phyloP scores from a whole-genome alignment of 306 rosid species.

The Trichosanthes cucumerina region DNA sequence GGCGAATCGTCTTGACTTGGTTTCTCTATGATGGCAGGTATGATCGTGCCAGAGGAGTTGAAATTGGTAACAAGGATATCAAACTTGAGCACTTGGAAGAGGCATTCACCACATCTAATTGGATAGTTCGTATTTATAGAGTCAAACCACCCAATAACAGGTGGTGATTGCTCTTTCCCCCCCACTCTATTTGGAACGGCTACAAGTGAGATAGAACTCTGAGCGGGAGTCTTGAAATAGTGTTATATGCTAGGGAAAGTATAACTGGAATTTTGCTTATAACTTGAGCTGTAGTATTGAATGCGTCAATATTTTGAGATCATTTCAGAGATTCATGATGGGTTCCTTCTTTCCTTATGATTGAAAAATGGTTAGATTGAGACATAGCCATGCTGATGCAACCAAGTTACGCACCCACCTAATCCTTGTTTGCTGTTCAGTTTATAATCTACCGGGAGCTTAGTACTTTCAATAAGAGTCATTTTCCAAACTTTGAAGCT shows the following conservation, averaged over 20 bases:
- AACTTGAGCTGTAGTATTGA: constrained; percentile 8
- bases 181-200: background rate
- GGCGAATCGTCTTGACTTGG: background rate
- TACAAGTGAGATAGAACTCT: background rate
- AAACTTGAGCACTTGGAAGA: constrained; percentile 94
- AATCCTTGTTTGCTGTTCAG: background rate
- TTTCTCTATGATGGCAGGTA: constrained; percentile 39
- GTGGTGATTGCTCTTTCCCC: constrained; percentile 36
- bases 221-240: background rate
- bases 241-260: background rate
- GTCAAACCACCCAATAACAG: constrained; percentile 97
- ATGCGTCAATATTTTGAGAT: background rate
- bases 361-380: background rate
- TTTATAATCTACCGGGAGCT: background rate
- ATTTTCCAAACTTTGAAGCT: background rate
- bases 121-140: constrained; percentile 99
- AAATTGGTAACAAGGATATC: constrained; percentile 94
- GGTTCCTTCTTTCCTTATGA: background rate
- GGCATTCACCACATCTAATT: constrained; percentile 91
- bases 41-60: constrained; percentile 98
- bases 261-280: constrained; percentile 13
- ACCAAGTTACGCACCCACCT: background rate
- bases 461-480: background rate
- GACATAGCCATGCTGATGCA: background rate
- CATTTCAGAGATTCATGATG: background rate